Conservation (phyloP, 306 rosid genomes). For the barrel medic (Medicago truncatula) region MtrunA17r5.0-ANR NC_053045.1:28261001-28261500, state of each 20-base stretch:
- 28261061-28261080: constrained; percentile 78
- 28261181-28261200: constrained; percentile 17
- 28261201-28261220: constrained; percentile 10
- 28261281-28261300: constrained; percentile 28
- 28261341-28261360: constrained; percentile 9
- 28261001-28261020: constrained; percentile 95
- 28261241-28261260: constrained; percentile 23
- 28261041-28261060: constrained; percentile 69
- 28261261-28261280: constrained; percentile 7
- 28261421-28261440: constrained; percentile 1
- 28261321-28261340: constrained; percentile 12
- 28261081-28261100: constrained; percentile 69
- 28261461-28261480: constrained; percentile 9
- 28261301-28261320: constrained; percentile 14
- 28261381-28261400: not conserved
- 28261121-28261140: constrained; percentile 90
- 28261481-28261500: not conserved
- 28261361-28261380: not conserved
- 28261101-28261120: constrained; percentile 85
- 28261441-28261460: not conserved
- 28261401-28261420: constrained; percentile 27
- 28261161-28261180: constrained; percentile 27
- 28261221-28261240: constrained; percentile 22
- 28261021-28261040: constrained; percentile 93
- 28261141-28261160: constrained; percentile 66